Evolutionary conservation across 169 alveolate species (phyloP), one percentile per base, ranked within the genome.

Genomic region (Cryptosporidium parvum): DNA sequence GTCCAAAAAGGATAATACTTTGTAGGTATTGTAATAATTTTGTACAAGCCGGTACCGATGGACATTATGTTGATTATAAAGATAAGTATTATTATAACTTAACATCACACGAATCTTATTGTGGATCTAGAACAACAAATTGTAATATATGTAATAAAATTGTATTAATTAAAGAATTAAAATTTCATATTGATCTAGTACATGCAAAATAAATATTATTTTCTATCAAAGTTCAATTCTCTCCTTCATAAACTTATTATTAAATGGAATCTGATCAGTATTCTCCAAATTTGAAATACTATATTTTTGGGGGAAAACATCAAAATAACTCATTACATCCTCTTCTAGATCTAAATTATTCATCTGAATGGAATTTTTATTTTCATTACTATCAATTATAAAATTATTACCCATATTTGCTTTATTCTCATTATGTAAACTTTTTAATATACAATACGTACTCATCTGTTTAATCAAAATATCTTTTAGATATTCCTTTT

Each of bases 101-200:
- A 58, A 69, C 93, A 26, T 51, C 93, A 14, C 93, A 91, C 14
- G 93, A 91, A 45, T 73, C 92, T 44, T 91, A 91, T 70, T 91
- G 93, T 61, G 93, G 93, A 29, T 84, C 93, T 29, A 68, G 93
- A 45, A 91, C 93, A 16, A 84, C 80, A 12, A 70, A 85, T 16
- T 91, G 93, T 86, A 6, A 23, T 58, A 7, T 62, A 35, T 91
- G 93, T 29, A 65, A 84, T 58, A 84, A 85, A 37, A 4, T 18
- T 8, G 67, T 91, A 7, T 16, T 48, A 37, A 84, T 91, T 45
- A 91, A 91, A 69, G 93, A 70, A 39, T 71, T 29, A 62, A 26
- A 45, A 52, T 48, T 51, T 29, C 91, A 72, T 45, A 37, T 42
- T 21, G 68, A 45, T 16, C 23, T 80, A 45, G 37, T 6, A 23